Base-by-base conservation (phyloP, 2,329 filamentous ascomycete species). In the Trichophaea hybrida region DNA sequence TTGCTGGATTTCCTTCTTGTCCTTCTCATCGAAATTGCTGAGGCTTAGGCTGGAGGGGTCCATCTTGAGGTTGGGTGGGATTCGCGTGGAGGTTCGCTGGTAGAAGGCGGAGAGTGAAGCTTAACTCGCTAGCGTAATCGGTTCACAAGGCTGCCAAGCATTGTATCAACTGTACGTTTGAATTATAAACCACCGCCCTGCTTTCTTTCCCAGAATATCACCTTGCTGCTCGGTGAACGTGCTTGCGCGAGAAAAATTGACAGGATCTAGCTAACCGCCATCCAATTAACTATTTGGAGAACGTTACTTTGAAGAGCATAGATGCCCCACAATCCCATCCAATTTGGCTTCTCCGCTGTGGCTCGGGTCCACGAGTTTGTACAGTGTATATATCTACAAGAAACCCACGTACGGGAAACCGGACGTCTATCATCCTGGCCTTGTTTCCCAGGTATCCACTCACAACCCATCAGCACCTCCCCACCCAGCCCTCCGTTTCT, bases 1-100 rank as follows among this genome's bases (percentile, higher is more conserved):
- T 70, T 88, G 83, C 70, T 88, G 86, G 48, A 98, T 80, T 74
- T 97, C 89, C 66, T 82, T 78, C 79, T 89, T 93, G 74, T 96
- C 89, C 70, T 80, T 80, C 62, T 87, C 83, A 69, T 80, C 85
- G 71, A 96, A 84, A 74, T 82, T 83, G 50, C 32, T 32, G 50
- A 53, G 50, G 50, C 50, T 13, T n/a, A 37, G 69, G 81, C n/a
- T 24, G 5, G 10, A 8, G 13, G 50, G 13, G 50, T 53, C 50
- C 50, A 53, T 53, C 37, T 31, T 32, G 50, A 13, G n/a, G 31
- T 53, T 35, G 13, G n/a, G 32, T 34, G 34, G 48, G 40, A 46
- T 46, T 46, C 40, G 40, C 12, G 40, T 13, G 40, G 40, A 46
- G 40, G 40, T 46, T 46, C 12, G 40, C 12, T n/a, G 24, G 13